Conservation (phyloP, 257 asterid genomes). For the Rubia yunnanensis region DNA sequence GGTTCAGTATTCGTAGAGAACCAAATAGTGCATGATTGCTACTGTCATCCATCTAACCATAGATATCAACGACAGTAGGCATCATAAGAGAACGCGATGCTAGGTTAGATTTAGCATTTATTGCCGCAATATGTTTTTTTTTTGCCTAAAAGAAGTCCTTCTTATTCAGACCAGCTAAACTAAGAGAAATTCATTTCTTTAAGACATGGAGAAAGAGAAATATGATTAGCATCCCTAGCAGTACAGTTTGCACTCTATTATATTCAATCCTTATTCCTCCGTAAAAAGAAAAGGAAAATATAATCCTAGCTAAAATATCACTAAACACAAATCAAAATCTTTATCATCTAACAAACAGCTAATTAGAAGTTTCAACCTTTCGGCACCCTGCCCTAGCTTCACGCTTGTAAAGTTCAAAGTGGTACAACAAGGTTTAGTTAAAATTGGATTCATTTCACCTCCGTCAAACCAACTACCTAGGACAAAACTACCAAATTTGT, state of each 20-base stretch:
- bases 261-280: background rate
- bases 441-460: conserved; percentile 23
- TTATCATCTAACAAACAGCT: conserved; percentile 36
- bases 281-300: background rate
- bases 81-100: too few relatives aligned
- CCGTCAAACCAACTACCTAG: conserved; percentile 68
- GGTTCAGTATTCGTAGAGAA: too few relatives aligned
- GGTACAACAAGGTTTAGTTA: conserved; percentile 12
- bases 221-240: background rate
- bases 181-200: conserved; percentile 3
- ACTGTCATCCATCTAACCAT: too few relatives aligned
- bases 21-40: too few relatives aligned
- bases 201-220: background rate
- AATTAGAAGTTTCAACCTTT: conserved; percentile 43
- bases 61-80: too few relatives aligned
- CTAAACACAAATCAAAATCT: conserved; percentile 47
- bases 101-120: too few relatives aligned
- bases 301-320: conserved; percentile 4
- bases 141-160: background rate
- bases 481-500: conserved; percentile 38
- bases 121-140: too few relatives aligned
- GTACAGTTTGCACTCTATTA: conserved; percentile 1
- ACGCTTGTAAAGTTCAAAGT: conserved; percentile 33
- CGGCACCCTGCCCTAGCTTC: conserved; percentile 60
- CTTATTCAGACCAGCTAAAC: background rate